These are phyloP conservation scores for Nitzschia sp. DNA, from an alignment of 108 stramenopile genomes.

Conservation along the genomic window DNA sequence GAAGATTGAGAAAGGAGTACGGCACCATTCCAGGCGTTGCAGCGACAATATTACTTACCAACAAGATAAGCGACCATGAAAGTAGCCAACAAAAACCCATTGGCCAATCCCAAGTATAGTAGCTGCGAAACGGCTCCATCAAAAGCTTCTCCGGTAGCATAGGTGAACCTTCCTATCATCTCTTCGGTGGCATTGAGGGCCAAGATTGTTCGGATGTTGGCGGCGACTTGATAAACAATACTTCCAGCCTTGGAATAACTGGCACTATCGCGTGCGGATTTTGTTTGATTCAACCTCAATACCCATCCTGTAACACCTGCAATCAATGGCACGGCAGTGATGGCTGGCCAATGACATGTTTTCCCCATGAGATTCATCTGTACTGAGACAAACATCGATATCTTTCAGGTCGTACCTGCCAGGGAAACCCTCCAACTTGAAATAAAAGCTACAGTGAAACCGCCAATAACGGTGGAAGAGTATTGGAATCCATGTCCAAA, in stretches of 20 bases:
- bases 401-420: not conserved
- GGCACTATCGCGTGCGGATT: conserved; percentile 38
- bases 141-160: conserved; percentile 42
- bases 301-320: conserved; percentile 24
- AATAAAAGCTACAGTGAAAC: conserved; percentile 48
- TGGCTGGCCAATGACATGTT: not conserved
- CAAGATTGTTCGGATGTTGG: conserved; percentile 48
- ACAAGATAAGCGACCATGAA: conserved; percentile 33
- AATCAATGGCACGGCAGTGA: conserved; percentile 47
- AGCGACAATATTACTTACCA: conserved; percentile 25
- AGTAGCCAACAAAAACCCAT: conserved; percentile 41
- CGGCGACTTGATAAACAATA: conserved; percentile 45
- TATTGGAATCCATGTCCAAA: conserved; percentile 43
- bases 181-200: conserved; percentile 47
- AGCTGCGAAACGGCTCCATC: conserved; percentile 31
- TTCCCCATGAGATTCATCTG: not conserved
- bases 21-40: conserved; percentile 9
- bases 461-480: conserved; percentile 36
- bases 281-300: conserved; percentile 36
- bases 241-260: conserved; percentile 45
- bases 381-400: too few species aligned
- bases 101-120: conserved; percentile 44
- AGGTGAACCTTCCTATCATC: conserved; percentile 40
- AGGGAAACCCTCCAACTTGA: conserved; percentile 39
- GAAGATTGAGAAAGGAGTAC: conserved; percentile 21